Evolutionary conservation across 371 early-diverging fungal genomes (phyloP), one percentile per base, ranked within the genome.

Genomic region (Phascolomyces articulosus): DNA sequence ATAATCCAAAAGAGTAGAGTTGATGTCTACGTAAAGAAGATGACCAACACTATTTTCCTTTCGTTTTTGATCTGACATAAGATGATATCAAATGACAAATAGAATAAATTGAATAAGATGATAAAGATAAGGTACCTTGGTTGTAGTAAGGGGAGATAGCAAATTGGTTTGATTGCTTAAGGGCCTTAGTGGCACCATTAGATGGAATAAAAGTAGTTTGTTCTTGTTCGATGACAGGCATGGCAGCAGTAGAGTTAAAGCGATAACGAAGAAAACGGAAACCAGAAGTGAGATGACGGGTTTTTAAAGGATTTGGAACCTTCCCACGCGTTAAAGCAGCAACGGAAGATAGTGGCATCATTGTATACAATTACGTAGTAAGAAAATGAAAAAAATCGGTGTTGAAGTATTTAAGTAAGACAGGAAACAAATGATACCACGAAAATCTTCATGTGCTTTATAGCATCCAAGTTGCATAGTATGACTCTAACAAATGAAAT

Each of bases 81-180:
- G 34, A 34, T 34, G 34, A 1, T 34, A 9, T 34, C 28, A 18
- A 56, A 16, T 3, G 15, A 7, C 21, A 10, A 28, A 31, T 4
- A 15, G n/a, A 20, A 38, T 40, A 16, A 23, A 40, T 6, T 15
- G 4, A 18, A 4, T 44, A 16, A 1, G 16, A 18, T 44, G 44
- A 44, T 4, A 10, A 21, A 20, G 44, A 23, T 23, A n/a, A n/a
- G n/a, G 27, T 65, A 67, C 71, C 67, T 66, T 67, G 67, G 40
- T 71, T 71, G 40, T 71, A 71, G 29, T 71, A 71, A 4, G 71
- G 67, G 18, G 71, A 66, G 4, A 53, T 64, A 18, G 69, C 69
- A 51, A 60, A 53, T 15, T 40, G 60, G 51, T 11, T 6, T 7
- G n/a, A 10, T 51, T 51, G 51, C 51, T 51, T 51, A 1, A 51